These are phyloP conservation scores for Medicago arabica DNA, from an alignment of 306 rosid species.

Conservation along the genomic window DNA sequence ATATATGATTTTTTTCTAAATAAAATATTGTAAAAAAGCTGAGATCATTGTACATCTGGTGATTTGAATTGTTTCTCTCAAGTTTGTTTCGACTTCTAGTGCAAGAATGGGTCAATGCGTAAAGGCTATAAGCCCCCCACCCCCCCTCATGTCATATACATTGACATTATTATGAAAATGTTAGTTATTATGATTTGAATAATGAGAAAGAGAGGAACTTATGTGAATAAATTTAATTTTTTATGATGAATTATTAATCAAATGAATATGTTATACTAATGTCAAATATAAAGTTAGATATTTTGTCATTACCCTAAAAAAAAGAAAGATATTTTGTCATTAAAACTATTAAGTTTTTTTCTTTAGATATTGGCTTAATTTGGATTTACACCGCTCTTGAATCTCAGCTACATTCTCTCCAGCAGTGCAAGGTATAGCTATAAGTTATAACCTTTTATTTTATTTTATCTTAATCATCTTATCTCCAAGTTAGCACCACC, in stretches of 20 bases:
- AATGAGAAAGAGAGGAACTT: background rate
- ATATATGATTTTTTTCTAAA: too few species aligned
- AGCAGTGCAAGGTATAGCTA: too few species aligned
- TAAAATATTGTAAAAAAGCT: too few species aligned
- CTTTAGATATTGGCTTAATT: background rate
- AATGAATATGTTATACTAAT: background rate
- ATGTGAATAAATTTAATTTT: conserved; percentile 12
- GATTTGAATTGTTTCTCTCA: background rate
- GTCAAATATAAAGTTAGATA: conserved; percentile 9
- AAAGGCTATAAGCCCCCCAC: conserved; percentile 9
- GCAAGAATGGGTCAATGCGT: conserved; percentile 34
- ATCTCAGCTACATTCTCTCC: too few species aligned
- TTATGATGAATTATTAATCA: background rate
- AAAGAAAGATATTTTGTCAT: conserved; percentile 1
- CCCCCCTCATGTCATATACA: conserved; percentile 20
- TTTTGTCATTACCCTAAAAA: background rate
- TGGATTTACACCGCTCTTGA: too few species aligned
- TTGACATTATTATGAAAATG: conserved; percentile 27
- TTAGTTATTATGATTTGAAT: conserved; percentile 5
- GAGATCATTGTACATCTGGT: too few species aligned
- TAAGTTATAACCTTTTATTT: too few species aligned
- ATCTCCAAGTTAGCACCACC: background rate
- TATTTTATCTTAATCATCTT: background rate
- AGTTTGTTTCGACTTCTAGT: conserved; percentile 27
- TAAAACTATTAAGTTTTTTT: background rate